These are phyloP conservation scores for Spathaspora arborariae DNA, from an alignment of 805 yeast genomes.

Conservation along the genomic window DNA sequence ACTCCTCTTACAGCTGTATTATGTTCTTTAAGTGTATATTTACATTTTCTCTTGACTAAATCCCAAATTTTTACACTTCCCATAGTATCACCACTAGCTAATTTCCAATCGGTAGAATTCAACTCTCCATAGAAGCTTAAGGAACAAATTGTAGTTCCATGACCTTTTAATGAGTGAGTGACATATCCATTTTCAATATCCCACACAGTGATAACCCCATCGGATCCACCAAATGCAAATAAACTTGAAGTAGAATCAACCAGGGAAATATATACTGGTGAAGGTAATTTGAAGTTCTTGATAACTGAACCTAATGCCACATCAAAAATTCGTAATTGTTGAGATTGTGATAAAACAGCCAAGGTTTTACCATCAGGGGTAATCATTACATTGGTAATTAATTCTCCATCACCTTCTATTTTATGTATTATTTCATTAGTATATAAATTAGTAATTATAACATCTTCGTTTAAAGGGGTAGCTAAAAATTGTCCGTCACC, in stretches of 20 bases:
- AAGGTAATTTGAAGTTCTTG: constrained; percentile 57
- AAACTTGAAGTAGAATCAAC: constrained; percentile 80
- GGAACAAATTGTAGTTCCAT: constrained; percentile 83
- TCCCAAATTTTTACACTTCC: constrained; percentile 57
- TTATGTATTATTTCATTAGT: constrained; percentile 56
- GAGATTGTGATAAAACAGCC: constrained; percentile 78
- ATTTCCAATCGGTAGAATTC: constrained; percentile 65
- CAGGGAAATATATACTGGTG: constrained; percentile 79
- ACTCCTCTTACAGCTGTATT: constrained; percentile 83
- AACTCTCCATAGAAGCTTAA: constrained; percentile 68
- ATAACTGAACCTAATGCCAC: constrained; percentile 35
- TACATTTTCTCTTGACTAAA: constrained; percentile 69
- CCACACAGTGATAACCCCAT: constrained; percentile 88
- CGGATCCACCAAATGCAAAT: constrained; percentile 92
- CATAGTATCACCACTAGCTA: constrained; percentile 68
- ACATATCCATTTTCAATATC: constrained; percentile 84
- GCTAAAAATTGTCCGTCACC: constrained; percentile 63
- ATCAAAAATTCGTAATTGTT: constrained; percentile 67
- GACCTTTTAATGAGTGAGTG: constrained; percentile 91
- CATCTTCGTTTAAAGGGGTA: constrained; percentile 75
- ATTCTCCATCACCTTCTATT: constrained; percentile 82
- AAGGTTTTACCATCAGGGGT: constrained; percentile 72
- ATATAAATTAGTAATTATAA: constrained; percentile 61
- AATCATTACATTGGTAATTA: constrained; percentile 67
- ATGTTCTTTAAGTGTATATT: constrained; percentile 67